These are phyloP conservation scores for Rubus idaeus DNA, from an alignment of 306 rosid genomes.

Conservation along the genomic window DNA sequence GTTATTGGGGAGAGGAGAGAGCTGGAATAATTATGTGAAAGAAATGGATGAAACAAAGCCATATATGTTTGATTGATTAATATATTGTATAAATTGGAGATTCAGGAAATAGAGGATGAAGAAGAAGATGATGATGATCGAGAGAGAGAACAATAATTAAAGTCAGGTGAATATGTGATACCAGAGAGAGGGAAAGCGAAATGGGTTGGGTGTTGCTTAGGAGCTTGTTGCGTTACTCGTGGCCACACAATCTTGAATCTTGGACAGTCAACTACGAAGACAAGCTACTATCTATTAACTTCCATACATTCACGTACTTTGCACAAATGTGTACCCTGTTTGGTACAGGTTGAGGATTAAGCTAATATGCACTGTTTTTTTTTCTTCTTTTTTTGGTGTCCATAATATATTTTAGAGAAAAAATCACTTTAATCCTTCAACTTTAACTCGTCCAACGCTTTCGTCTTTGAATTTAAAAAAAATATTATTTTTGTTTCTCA, in stretches of 20 bases:
- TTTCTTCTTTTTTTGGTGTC: no score
- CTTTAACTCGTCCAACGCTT: no score
- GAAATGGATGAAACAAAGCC: slow-evolving; percentile 45
- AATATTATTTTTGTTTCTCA: no score
- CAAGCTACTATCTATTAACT: no score
- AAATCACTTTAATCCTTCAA: no score
- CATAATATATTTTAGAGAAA: no score
- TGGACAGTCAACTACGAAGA: no score
- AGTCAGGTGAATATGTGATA: slow-evolving; percentile 13
- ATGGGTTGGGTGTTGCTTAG: slow-evolving; percentile 28
- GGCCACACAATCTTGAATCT: slow-evolving; percentile 35
- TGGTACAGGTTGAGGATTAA: no score
- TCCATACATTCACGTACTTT: no score
- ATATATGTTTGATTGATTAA: neutral
- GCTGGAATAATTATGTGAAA: slow-evolving; percentile 20
- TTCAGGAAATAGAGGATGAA: neutral
- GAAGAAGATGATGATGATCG: neutral
- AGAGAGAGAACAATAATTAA: neutral
- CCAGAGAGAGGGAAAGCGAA: neutral
- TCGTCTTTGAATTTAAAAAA: no score
- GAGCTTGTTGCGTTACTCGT: slow-evolving; percentile 1
- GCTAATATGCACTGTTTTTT: no score
- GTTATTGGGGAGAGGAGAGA: slow-evolving; percentile 9
- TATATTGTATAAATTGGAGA: neutral
- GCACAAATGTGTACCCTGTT: no score